Conservation (phyloP, 495 filamentous ascomycete genomes). For the Polyplosphaeria fusca region DNA sequence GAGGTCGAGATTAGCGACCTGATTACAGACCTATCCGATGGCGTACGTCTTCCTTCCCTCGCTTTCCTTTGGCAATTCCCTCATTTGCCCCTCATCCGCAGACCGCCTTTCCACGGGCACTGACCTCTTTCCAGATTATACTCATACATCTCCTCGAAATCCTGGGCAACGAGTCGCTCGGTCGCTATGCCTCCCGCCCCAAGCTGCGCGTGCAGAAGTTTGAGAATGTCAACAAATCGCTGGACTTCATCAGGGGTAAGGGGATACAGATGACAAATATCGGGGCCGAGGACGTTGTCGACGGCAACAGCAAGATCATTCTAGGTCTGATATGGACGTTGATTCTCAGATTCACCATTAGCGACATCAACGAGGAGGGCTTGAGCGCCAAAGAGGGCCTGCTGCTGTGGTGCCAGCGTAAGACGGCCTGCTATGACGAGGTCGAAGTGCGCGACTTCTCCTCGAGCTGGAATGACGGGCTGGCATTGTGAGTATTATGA, state of each 20-base stretch:
- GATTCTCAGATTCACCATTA: slow-evolving; percentile 96
- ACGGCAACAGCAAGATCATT: slow-evolving; percentile 97
- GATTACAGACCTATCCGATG: slow-evolving; percentile 85
- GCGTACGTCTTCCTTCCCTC: slow-evolving; percentile 57
- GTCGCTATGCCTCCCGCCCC: slow-evolving; percentile 91
- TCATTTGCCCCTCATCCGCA: neutral
- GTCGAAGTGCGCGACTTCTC: slow-evolving; percentile 94
- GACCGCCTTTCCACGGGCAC: neutral
- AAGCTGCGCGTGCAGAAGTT: slow-evolving; percentile 95
- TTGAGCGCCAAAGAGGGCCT: slow-evolving; percentile 97
- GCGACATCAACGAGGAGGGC: slow-evolving; percentile 96
- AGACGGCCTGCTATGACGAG: slow-evolving; percentile 96
- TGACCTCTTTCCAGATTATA: slow-evolving; percentile 58
- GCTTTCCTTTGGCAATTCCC: neutral
- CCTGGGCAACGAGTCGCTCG: slow-evolving; percentile 86
- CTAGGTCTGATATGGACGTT: slow-evolving; percentile 95
- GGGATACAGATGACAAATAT: slow-evolving; percentile 98
- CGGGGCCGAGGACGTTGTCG: slow-evolving; percentile 96
- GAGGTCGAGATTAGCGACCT: slow-evolving; percentile 76
- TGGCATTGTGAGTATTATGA: slow-evolving; percentile 64
- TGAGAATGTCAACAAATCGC: slow-evolving; percentile 94
- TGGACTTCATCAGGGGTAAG: slow-evolving; percentile 86
- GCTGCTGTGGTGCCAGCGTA: slow-evolving; percentile 94
- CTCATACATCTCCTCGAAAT: slow-evolving; percentile 97
- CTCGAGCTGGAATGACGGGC: slow-evolving; percentile 90